Base-by-base conservation (phyloP, 768 basidiomycete species). In the Lentinula edodes region DNA sequence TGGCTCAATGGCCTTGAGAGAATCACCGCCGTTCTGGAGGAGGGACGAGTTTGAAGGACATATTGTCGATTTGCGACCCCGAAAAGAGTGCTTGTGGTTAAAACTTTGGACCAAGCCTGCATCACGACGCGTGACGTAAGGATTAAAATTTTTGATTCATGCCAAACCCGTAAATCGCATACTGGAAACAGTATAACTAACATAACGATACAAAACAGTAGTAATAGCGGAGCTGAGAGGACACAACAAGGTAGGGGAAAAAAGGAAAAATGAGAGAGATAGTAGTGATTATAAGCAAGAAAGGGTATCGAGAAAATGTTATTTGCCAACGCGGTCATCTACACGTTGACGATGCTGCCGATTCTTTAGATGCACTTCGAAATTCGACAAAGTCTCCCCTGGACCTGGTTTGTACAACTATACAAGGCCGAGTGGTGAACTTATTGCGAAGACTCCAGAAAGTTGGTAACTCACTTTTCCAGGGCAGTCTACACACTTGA, bases 371-470 rank as follows among this genome's bases (percentile, higher is more conserved):
- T 99, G 96, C 10, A 97, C 90, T 70, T 94, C 91, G 66, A 94
- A 98, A 71, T 98, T 97, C 28, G 82, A 79, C 53, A 98, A 74
- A 10, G 91, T 91, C 74, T 95, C 89, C 7, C 83, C 89, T 10
- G 92, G 92, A 51, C 95, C 95, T 50, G 94, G 87, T 67, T 90
- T 92, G 79, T 97, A 98, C 61, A 97, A 73, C 88, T 95, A 46
- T 61, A 57, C 53, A 60, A 38, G 28, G 28, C 3, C 28, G 28
- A 3, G 28, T 28, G 28, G 28, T 41, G 57, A n/a, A 15, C 46
- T 39, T 28, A 60, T 12, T n/a, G 43, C 36, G 16, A 59, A 34
- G 57, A n/a, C 36, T 23, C 39, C 39, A 38, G 18, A 15, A 53
- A 53, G 38, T n/a, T 34, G 35, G 45, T 28, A 16, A 69, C 80